Evolutionary conservation across 164 flowering plant species (phyloP).

Genomic region (Saururus chinensis): DNA sequence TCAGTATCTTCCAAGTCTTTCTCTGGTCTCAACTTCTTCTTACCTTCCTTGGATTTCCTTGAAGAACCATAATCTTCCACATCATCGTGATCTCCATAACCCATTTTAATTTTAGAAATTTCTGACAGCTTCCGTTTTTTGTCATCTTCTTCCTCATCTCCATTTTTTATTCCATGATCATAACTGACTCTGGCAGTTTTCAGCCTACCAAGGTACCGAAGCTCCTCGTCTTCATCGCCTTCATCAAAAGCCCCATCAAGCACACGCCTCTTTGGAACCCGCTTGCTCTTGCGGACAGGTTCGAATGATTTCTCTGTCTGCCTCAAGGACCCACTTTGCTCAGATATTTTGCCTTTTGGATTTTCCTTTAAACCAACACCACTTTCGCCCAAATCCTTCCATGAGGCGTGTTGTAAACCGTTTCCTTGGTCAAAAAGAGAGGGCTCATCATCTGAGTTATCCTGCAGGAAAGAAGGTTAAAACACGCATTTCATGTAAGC

Average conservation of each 20-base stretch:
- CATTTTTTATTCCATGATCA: constrained; percentile 16
- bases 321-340: constrained; percentile 24
- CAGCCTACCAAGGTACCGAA: constrained; percentile 75
- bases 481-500: not conserved
- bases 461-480: constrained; percentile 24
- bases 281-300: constrained; percentile 75
- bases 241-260: constrained; percentile 60
- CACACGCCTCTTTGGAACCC: constrained; percentile 63
- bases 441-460: constrained; percentile 26
- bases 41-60: constrained; percentile 30
- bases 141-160: constrained; percentile 39
- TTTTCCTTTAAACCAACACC: constrained; percentile 33
- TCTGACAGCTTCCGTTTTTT: constrained; percentile 36
- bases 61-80: constrained; percentile 16
- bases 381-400: constrained; percentile 61
- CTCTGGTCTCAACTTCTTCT: constrained; percentile 41
- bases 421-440: constrained; percentile 28
- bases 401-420: constrained; percentile 60
- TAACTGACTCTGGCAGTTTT: constrained; percentile 29
- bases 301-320: constrained; percentile 40
- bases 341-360: constrained; percentile 31
- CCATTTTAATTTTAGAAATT: constrained; percentile 22
- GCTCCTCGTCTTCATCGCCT: constrained; percentile 79
- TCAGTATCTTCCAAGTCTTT: constrained; percentile 43
- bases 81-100: constrained; percentile 15